phyloP scores from a whole-genome alignment of 768 basidiomycete genomes.

The Psilocybe cyanescens region DNA sequence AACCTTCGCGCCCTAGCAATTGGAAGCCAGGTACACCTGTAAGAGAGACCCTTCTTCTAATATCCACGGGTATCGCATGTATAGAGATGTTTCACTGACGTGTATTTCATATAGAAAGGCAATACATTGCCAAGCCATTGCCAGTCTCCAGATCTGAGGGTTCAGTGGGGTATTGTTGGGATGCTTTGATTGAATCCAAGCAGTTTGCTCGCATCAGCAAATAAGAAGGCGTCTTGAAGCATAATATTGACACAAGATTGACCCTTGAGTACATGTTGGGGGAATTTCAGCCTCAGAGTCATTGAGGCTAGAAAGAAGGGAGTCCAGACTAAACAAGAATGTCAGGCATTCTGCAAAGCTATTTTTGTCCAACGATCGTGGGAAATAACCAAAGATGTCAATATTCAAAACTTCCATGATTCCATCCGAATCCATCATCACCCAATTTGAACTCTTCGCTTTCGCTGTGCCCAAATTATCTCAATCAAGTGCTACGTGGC shows the following conservation, averaged over 20 bases:
- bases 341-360: not conserved
- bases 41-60: not conserved
- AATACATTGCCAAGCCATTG: not conserved
- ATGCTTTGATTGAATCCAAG: too few relatives aligned
- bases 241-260: not conserved
- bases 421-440: too few relatives aligned
- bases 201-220: not conserved
- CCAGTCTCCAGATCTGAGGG: too few relatives aligned
- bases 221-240: not conserved
- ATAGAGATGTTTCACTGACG: not conserved
- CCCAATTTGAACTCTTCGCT: not conserved
- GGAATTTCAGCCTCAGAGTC: not conserved
- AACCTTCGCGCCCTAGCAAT: not conserved
- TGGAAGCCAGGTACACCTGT: not conserved
- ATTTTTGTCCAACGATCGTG: slow-evolving; percentile 23
- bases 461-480: not conserved
- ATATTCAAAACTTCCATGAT: too few relatives aligned
- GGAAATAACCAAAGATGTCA: slow-evolving; percentile 57
- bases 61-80: not conserved
- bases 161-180: too few relatives aligned
- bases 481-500: not conserved
- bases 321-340: too few relatives aligned
- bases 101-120: not conserved
- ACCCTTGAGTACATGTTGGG: too few relatives aligned
- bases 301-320: not conserved